Percentiles rank a stretch among this genome's conserved stretches.
These are phyloP conservation scores for Geranomyces variabilis DNA, from an alignment of 192 early-diverging fungal species.

Conservation along the genomic window DNA sequence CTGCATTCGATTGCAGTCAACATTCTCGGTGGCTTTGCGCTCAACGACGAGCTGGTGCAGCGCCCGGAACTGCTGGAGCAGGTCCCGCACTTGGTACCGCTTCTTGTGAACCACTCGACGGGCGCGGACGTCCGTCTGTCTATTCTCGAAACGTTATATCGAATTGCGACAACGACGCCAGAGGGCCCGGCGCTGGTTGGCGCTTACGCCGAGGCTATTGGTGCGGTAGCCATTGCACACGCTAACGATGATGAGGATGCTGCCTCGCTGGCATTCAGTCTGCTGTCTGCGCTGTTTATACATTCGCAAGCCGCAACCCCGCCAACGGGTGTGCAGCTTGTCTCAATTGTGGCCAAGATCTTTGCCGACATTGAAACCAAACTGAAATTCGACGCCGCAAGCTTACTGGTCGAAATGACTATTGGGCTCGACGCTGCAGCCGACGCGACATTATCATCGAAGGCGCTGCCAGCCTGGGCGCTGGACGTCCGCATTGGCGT, in stretches of 20 bases:
- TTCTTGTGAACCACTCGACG: background rate
- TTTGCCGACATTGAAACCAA: constrained; percentile 11
- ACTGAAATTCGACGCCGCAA: constrained; percentile 19
- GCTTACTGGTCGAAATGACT: background rate
- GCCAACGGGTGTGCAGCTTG: background rate
- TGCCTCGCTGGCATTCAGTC: too few relatives aligned
- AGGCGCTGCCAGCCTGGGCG: constrained; percentile 11
- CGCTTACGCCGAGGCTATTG: too few relatives aligned
- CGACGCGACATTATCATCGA: too few relatives aligned
- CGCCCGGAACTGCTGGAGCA: constrained; percentile 5
- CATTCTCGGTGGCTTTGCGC: constrained; percentile 4
- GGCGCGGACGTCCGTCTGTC: too few relatives aligned
- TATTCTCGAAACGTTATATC: too few relatives aligned
- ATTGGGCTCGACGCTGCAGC: background rate
- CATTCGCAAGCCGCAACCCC: too few relatives aligned
- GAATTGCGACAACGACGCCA: too few relatives aligned
- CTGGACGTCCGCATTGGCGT: constrained; percentile 17
- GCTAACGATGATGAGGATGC: too few relatives aligned
- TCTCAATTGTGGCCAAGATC: background rate
- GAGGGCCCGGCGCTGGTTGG: background rate
- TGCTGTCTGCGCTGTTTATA: too few relatives aligned
- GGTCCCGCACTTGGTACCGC: background rate
- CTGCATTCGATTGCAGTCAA: constrained; percentile 25
- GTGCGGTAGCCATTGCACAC: background rate
- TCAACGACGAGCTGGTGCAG: background rate